Evolutionary conservation across 441 rosid genomes (phyloP).

Genomic region (Adansonia gregorii): DNA sequence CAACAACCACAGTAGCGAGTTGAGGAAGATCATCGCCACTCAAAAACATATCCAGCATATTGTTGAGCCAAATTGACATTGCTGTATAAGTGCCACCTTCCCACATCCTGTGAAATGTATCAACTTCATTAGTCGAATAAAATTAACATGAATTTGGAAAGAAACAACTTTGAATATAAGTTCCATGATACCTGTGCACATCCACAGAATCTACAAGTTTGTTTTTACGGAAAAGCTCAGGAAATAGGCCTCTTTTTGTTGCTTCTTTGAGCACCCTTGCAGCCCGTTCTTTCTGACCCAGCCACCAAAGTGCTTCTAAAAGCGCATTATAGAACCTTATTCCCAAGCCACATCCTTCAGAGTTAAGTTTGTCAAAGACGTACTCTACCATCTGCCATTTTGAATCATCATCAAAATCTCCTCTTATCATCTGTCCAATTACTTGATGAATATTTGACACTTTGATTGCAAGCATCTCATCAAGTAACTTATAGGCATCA

Average conservation of each 20-base stretch:
- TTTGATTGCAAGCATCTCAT: slow-evolving; percentile 79
- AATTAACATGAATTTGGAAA: neutral
- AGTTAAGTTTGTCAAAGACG: slow-evolving; percentile 78
- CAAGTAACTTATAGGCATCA: slow-evolving; percentile 69
- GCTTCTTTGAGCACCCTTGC: slow-evolving; percentile 85
- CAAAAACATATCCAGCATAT: slow-evolving; percentile 54
- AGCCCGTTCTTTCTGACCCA: slow-evolving; percentile 87
- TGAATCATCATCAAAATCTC: slow-evolving; percentile 78
- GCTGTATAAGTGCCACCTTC: slow-evolving; percentile 86
- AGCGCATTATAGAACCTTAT: slow-evolving; percentile 90
- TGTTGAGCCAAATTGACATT: slow-evolving; percentile 78
- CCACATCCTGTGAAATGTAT: slow-evolving; percentile 70
- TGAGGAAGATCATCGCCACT: slow-evolving; percentile 81
- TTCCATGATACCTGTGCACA: slow-evolving; percentile 67
- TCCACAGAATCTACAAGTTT: slow-evolving; percentile 89
- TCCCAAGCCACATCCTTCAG: slow-evolving; percentile 90
- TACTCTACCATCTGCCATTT: slow-evolving; percentile 97
- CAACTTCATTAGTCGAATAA: slow-evolving; percentile 29
- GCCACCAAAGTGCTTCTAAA: slow-evolving; percentile 96
- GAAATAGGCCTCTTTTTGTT: slow-evolving; percentile 80
- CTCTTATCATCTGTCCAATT: slow-evolving; percentile 90
- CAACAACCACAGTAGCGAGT: slow-evolving; percentile 77
- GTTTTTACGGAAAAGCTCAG: slow-evolving; percentile 84
- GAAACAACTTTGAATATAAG: slow-evolving; percentile 8
- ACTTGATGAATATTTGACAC: slow-evolving; percentile 87